Evolutionary conservation across 2,329 filamentous ascomycete genomes (phyloP).

Genomic region (Aschersonia sp.): DNA sequence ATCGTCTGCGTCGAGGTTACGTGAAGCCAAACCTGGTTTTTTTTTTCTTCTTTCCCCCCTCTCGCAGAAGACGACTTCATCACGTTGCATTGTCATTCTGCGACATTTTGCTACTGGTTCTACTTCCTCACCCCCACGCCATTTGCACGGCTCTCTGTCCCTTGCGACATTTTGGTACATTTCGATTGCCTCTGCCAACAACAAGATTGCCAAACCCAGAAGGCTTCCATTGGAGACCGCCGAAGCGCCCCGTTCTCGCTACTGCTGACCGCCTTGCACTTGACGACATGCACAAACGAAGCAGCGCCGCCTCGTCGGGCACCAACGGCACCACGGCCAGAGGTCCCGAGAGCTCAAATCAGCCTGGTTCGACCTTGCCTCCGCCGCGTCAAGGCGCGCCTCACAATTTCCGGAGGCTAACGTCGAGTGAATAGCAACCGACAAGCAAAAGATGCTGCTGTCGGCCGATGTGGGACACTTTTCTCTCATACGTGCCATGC

Average conservation of each 20-base stretch:
- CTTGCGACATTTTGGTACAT: too few species aligned
- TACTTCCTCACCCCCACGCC: too few species aligned
- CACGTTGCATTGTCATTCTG: too few species aligned
- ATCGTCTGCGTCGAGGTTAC: too few species aligned
- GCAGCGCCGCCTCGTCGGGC: constrained; percentile 20
- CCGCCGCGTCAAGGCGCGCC: neutral
- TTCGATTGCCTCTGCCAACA: too few species aligned
- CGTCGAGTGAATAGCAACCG: constrained; percentile 30
- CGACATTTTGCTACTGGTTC: too few species aligned
- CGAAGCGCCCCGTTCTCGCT: neutral
- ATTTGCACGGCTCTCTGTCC: too few species aligned
- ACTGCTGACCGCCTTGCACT: constrained; percentile 8
- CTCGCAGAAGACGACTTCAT: too few species aligned
- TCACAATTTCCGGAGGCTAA: neutral
- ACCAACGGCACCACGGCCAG: constrained; percentile 14
- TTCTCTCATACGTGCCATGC: constrained; percentile 51
- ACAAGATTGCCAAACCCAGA: too few species aligned
- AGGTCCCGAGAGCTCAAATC: constrained; percentile 12
- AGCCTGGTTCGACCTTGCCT: constrained; percentile 15
- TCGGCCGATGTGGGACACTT: constrained; percentile 61
- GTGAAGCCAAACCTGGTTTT: too few species aligned
- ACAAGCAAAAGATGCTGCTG: constrained; percentile 66
- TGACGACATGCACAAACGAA: constrained; percentile 47
- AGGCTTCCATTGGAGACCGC: too few species aligned
- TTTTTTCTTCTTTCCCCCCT: too few species aligned